Conservation (phyloP, 2,329 filamentous ascomycete species). For the Xylaria sp. region DNA sequence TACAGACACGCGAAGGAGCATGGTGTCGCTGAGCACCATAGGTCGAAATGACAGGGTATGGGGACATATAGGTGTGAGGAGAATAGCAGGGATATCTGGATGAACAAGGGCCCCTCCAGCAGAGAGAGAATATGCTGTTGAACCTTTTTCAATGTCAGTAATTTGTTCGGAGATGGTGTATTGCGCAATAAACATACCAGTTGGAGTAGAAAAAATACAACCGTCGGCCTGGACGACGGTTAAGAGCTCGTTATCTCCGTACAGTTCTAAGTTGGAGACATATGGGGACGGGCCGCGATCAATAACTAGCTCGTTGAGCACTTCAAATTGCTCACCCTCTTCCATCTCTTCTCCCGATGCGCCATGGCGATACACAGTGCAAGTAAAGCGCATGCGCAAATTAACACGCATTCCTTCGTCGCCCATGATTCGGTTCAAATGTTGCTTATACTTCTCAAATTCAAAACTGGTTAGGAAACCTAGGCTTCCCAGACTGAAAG, state of each 20-base stretch:
- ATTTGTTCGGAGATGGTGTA: not conserved
- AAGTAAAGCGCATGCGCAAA: slow-evolving; percentile 98
- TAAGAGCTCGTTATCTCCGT: slow-evolving; percentile 92
- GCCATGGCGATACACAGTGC: slow-evolving; percentile 87
- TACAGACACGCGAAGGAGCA: slow-evolving; percentile 88
- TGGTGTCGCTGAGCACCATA: slow-evolving; percentile 96
- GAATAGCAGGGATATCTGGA: slow-evolving; percentile 94
- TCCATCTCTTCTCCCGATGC: slow-evolving; percentile 71
- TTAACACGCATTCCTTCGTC: slow-evolving; percentile 97
- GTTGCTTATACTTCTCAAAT: slow-evolving; percentile 86
- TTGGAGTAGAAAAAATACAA: slow-evolving; percentile 97
- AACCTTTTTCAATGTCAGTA: slow-evolving; percentile 55
- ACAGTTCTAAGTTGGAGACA: slow-evolving; percentile 95
- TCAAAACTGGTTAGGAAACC: slow-evolving; percentile 91
- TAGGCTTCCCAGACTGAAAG: slow-evolving; percentile 84
- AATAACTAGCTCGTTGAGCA: slow-evolving; percentile 97
- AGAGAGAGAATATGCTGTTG: slow-evolving; percentile 94
- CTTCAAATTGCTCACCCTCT: slow-evolving; percentile 95
- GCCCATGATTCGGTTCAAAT: slow-evolving; percentile 90
- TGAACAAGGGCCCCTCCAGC: slow-evolving; percentile 96
- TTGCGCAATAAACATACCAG: slow-evolving; percentile 60
- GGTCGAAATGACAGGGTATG: slow-evolving; percentile 97
- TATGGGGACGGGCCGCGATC: slow-evolving; percentile 96
- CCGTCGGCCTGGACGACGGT: slow-evolving; percentile 97
- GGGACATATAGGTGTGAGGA: slow-evolving; percentile 96